Evolutionary conservation across 768 basidiomycete species (phyloP).

Genomic region (Russula foetens): DNA sequence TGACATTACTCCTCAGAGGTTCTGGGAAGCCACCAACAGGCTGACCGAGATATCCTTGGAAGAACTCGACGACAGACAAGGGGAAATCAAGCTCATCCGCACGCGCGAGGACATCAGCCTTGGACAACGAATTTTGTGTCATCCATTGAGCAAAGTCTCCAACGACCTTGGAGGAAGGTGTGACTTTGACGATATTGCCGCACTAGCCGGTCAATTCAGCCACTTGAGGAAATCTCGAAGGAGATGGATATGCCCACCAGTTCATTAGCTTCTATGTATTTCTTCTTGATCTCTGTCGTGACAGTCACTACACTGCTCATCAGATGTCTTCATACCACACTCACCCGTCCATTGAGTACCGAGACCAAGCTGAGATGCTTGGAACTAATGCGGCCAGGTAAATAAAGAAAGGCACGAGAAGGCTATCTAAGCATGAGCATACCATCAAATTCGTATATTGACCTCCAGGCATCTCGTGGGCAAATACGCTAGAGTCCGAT

Average conservation of each 20-base stretch:
- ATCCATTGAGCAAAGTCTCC: slow-evolving; percentile 99
- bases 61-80: slow-evolving; percentile 94
- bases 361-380: slow-evolving; percentile 93
- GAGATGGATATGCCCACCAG: slow-evolving; percentile 46
- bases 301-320: neutral
- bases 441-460: slow-evolving; percentile 94
- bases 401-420: slow-evolving; percentile 21
- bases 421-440: slow-evolving; percentile 21
- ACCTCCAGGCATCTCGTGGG: slow-evolving; percentile 99
- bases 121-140: slow-evolving; percentile 88
- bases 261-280: slow-evolving; percentile 96
- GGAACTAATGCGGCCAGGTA: slow-evolving; percentile 57
- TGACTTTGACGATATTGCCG: slow-evolving; percentile 98
- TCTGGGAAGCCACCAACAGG: slow-evolving; percentile 99
- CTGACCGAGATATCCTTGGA: slow-evolving; percentile 98
- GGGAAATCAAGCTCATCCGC: slow-evolving; percentile 96
- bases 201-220: slow-evolving; percentile 42
- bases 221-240: slow-evolving; percentile 4
- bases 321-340: slow-evolving; percentile 11
- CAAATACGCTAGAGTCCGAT: slow-evolving; percentile 96
- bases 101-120: slow-evolving; percentile 76
- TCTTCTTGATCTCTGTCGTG: slow-evolving; percentile 82
- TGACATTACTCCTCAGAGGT: slow-evolving; percentile 83
- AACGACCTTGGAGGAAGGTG: slow-evolving; percentile 97
- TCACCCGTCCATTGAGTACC: slow-evolving; percentile 91